Conservation (phyloP, 2,329 filamentous ascomycete species). For the Colletotrichum kahawae region DNA sequence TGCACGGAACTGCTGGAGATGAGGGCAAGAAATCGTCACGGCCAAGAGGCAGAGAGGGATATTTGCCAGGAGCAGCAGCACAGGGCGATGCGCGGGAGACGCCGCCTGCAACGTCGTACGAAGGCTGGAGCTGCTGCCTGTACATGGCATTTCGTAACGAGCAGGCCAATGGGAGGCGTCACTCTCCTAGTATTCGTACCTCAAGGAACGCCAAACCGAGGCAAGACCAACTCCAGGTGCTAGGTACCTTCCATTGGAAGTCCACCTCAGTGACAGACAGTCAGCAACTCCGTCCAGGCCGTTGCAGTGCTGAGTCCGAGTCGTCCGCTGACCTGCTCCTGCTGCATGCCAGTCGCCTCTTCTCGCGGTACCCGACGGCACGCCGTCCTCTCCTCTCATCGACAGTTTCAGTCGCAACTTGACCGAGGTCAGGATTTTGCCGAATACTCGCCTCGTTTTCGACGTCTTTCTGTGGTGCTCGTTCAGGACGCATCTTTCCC, state of each 20-base stretch:
- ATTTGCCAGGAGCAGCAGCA: not conserved
- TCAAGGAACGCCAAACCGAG: not conserved
- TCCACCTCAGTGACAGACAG: not conserved
- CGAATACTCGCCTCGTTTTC: not conserved
- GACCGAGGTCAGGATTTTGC: not conserved
- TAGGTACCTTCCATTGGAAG: not conserved
- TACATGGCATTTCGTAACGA: not conserved
- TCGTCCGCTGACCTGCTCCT: not conserved
- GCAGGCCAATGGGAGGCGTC: not conserved
- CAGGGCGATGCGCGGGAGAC: not conserved
- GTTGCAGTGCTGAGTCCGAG: not conserved
- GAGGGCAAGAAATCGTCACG: not conserved
- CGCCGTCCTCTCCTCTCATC: not conserved
- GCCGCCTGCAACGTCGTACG: conserved; percentile 17
- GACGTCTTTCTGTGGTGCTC: not conserved
- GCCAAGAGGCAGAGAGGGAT: not conserved
- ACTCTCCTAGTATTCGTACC: not conserved
- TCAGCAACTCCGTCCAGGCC: not conserved
- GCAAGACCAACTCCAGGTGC: not conserved
- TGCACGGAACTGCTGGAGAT: not conserved
- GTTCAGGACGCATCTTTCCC: not conserved
- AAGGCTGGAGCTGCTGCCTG: not conserved
- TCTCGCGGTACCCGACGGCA: not conserved
- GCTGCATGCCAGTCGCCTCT: not conserved
- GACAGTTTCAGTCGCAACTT: conserved; percentile 3